Evolutionary conservation across 2,329 filamentous ascomycete species (phyloP).

Genomic region (Penicillium concentricum): DNA sequence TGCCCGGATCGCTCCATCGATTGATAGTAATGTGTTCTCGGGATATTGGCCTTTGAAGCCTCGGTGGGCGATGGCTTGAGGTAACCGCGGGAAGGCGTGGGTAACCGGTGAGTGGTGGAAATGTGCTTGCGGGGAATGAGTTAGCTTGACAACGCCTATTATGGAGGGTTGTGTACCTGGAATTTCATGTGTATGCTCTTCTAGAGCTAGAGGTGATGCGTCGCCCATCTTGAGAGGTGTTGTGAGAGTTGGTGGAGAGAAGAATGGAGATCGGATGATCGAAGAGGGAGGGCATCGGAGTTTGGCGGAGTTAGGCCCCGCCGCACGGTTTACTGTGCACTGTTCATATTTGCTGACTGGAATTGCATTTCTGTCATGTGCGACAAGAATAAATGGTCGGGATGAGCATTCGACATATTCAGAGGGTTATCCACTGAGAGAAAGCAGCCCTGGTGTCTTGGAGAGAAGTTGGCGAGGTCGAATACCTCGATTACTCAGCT

Average conservation of each 20-base stretch:
- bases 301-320: slow-evolving; percentile 19
- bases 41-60: slow-evolving; percentile 68
- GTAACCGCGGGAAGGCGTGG: slow-evolving; percentile 12
- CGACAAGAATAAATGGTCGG: not conserved
- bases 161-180: slow-evolving; percentile 7
- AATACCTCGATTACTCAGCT: slow-evolving; percentile 2
- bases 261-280: slow-evolving; percentile 4
- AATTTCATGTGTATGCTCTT: not conserved
- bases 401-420: not conserved
- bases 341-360: not conserved
- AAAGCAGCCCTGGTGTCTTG: not conserved
- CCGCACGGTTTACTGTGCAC: not conserved
- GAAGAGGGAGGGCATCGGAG: slow-evolving; percentile 2
- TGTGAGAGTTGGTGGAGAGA: not conserved
- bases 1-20: slow-evolving; percentile 68
- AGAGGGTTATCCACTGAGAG: not conserved
- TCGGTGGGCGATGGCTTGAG: slow-evolving; percentile 45
- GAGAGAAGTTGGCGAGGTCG: not conserved
- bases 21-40: slow-evolving; percentile 83
- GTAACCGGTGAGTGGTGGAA: slow-evolving; percentile 11
- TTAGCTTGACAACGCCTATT: not conserved
- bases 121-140: slow-evolving; percentile 12
- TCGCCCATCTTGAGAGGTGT: slow-evolving; percentile 9
- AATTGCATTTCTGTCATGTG: not conserved
- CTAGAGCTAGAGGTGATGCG: not conserved